Conservation (phyloP, 306 rosid species). For the Trifolium subterraneum region DNA sequence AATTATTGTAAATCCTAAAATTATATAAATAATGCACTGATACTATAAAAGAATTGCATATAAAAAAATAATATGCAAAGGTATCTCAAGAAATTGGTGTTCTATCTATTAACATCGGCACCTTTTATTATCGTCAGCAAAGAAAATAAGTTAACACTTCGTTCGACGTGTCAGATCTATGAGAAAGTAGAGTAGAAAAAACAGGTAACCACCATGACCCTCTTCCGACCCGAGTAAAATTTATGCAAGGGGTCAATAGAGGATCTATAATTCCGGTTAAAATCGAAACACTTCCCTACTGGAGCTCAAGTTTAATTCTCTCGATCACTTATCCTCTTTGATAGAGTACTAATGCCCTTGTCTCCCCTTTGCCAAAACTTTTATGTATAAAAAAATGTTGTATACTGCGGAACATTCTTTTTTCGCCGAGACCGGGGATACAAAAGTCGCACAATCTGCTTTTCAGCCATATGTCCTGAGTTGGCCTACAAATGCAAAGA, state of each 20-base stretch:
- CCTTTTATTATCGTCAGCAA: slow-evolving; percentile 14
- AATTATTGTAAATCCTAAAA: slow-evolving; percentile 1
- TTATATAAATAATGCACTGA: background rate
- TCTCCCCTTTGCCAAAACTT: slow-evolving; percentile 12
- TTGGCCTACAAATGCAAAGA: slow-evolving; percentile 61
- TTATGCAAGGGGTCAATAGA: background rate
- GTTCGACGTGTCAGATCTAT: background rate
- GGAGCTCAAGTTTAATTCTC: slow-evolving; percentile 15
- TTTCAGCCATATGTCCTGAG: slow-evolving; percentile 71
- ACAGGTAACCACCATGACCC: slow-evolving; percentile 7
- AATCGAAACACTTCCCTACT: slow-evolving; percentile 15
- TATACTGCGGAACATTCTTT: slow-evolving; percentile 46
- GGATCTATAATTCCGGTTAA: slow-evolving; percentile 2
- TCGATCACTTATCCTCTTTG: background rate
- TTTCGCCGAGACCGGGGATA: slow-evolving; percentile 75
- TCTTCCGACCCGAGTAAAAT: slow-evolving; percentile 29
- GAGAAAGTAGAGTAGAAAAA: slow-evolving; percentile 3
- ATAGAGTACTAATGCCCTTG: slow-evolving; percentile 12
- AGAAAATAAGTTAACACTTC: background rate
- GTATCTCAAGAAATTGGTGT: background rate
- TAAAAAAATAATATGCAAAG: background rate
- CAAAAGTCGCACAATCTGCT: slow-evolving; percentile 87
- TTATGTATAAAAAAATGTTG: slow-evolving; percentile 14
- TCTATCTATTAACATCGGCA: slow-evolving; percentile 8
- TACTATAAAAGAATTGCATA: background rate